Percentiles rank a stretch among this genome's conserved stretches.
Conservation (phyloP, 169 alveolate genomes). For the Plasmodium vivax region DNA sequence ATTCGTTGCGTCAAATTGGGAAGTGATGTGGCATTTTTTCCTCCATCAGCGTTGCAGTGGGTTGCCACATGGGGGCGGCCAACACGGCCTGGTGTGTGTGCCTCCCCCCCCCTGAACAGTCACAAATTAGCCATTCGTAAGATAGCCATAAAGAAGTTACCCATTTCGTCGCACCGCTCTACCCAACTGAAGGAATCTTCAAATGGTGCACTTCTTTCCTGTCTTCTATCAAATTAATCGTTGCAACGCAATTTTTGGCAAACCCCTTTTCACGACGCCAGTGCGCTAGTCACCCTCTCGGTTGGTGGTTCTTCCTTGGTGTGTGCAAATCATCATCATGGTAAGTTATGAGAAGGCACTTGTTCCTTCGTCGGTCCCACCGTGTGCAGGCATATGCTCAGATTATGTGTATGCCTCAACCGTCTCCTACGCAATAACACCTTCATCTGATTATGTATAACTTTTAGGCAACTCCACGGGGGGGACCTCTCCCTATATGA, state of each 20-base stretch:
- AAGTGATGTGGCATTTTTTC: neutral
- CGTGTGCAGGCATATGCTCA: neutral
- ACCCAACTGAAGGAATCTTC: neutral
- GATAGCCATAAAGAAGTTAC: too few relatives aligned
- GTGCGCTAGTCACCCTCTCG: neutral
- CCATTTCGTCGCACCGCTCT: neutral
- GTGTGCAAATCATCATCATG: neutral
- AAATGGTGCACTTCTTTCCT: neutral
- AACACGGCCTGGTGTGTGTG: neutral
- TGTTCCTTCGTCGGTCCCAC: neutral
- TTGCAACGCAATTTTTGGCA: neutral
- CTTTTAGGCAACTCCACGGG: too few relatives aligned
- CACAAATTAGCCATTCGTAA: neutral
- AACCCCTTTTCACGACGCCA: neutral
- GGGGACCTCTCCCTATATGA: too few relatives aligned
- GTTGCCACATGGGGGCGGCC: neutral
- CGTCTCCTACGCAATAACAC: too few relatives aligned
- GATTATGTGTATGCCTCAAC: too few relatives aligned
- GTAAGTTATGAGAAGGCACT: neutral
- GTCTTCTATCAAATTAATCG: neutral
- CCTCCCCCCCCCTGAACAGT: neutral
- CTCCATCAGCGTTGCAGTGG: neutral
- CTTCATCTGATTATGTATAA: too few relatives aligned
- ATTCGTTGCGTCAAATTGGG: neutral
- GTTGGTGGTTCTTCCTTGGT: neutral